phyloP scores from a whole-genome alignment of 352 stramenopile genomes.

The Phytophthora meadii region DNA sequence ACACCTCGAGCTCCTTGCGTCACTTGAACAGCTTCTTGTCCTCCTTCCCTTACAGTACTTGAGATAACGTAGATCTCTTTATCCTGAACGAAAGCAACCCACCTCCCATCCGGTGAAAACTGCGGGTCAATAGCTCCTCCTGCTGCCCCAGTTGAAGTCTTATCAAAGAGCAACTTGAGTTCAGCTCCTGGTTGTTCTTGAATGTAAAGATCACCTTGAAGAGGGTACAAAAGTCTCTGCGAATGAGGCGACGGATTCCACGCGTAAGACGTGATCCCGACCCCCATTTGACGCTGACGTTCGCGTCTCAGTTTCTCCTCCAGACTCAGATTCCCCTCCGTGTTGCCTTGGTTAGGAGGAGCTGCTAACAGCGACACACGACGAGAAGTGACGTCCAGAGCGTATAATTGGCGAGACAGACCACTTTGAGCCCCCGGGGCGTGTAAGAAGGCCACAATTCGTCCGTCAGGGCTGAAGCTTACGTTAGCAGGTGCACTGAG shows the following conservation, averaged over 20 bases:
- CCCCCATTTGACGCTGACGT: constrained; percentile 89
- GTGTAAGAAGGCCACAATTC: constrained; percentile 88
- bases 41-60: constrained; percentile 46
- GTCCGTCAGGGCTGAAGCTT: constrained; percentile 86
- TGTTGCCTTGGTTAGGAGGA: constrained; percentile 81
- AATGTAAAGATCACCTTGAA: constrained; percentile 94
- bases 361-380: constrained; percentile 69
- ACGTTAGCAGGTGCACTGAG: constrained; percentile 81
- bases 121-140: constrained; percentile 94
- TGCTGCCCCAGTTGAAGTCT: constrained; percentile 66
- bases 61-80: constrained; percentile 94
- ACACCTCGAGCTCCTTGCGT: constrained; percentile 75
- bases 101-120: constrained; percentile 91
- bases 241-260: constrained; percentile 71
- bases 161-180: constrained; percentile 89
- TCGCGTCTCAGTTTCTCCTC: constrained; percentile 93
- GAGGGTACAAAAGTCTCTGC: constrained; percentile 89
- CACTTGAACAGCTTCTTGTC: constrained; percentile 67
- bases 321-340: constrained; percentile 85
- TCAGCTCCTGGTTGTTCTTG: constrained; percentile 86
- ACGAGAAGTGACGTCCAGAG: constrained; percentile 69
- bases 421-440: constrained; percentile 79
- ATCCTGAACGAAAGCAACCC: constrained; percentile 95
- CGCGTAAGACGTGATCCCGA: constrained; percentile 93
- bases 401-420: constrained; percentile 87